These are phyloP conservation scores for Laetiporus sulphureus DNA, from an alignment of 1,284 basidiomycete genomes.

Conservation along the genomic window DNA sequence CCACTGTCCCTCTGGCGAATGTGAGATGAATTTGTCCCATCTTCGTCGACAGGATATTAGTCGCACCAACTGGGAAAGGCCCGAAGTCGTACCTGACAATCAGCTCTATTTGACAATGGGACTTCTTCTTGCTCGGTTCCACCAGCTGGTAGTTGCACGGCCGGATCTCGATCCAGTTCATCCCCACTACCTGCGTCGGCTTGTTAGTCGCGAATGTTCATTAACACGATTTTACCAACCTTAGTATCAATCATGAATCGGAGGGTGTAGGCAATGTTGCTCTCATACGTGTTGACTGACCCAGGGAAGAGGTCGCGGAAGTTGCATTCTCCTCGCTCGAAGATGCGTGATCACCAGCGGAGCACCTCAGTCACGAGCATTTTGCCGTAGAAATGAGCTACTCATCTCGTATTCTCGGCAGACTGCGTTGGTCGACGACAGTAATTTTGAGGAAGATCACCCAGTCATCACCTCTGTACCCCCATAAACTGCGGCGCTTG, in stretches of 20 bases:
- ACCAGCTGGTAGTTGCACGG: slow-evolving; percentile 72
- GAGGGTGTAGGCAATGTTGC: slow-evolving; percentile 83
- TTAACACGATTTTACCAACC: slow-evolving; percentile 34
- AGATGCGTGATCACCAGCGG: slow-evolving; percentile 57
- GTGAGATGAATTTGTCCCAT: slow-evolving; percentile 79
- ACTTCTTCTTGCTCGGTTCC: slow-evolving; percentile 51
- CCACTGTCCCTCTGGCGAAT: slow-evolving; percentile 87
- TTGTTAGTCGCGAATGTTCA: slow-evolving; percentile 2
- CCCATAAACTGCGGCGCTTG: slow-evolving; percentile 75
- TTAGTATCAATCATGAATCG: slow-evolving; percentile 97
- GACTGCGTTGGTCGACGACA: slow-evolving; percentile 59
- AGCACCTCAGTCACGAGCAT: slow-evolving; percentile 10
- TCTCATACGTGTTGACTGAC: slow-evolving; percentile 72
- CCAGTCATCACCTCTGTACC: slow-evolving; percentile 77
- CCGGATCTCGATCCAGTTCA: slow-evolving; percentile 95
- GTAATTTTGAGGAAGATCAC: slow-evolving; percentile 82
- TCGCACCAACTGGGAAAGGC: not conserved
- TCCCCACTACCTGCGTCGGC: slow-evolving; percentile 72
- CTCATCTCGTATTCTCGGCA: slow-evolving; percentile 91
- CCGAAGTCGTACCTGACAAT: slow-evolving; percentile 47
- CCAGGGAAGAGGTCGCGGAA: slow-evolving; percentile 67
- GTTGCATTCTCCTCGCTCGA: slow-evolving; percentile 78
- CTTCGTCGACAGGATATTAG: slow-evolving; percentile 32
- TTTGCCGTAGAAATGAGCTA: slow-evolving; percentile 20
- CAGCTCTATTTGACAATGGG: slow-evolving; percentile 85